Evolutionary conservation across 208 protist species (phyloP), one percentile per base, ranked within the genome.

Genomic region (Kentomonas sorsogonicus): DNA sequence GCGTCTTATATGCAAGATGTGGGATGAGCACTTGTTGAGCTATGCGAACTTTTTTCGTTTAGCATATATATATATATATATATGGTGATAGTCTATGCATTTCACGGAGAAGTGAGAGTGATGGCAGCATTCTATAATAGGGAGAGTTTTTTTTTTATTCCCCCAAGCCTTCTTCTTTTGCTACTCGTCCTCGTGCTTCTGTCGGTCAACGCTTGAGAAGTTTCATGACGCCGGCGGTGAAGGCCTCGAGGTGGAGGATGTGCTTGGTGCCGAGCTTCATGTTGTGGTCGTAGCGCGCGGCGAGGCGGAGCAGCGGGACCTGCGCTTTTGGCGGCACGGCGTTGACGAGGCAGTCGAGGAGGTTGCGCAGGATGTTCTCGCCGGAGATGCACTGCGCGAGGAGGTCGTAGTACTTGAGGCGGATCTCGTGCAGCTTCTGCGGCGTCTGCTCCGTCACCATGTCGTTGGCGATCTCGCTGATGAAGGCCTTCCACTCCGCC

Each of bases 181-280:
- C n/a, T n/a, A n/a, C 38, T 41, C 38, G 13, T 47, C 43, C 5
- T 23, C 43, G 7, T 9, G 26, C 18, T 7, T n/a, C n/a, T n/a
- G n/a, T n/a, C n/a, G n/a, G 10, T 22, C 61, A 40, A 18, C 62
- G 54, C 54, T 95, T 95, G 13, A 93, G 53, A n/a, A 88, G 60
- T 60, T 82, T 70, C 89, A 95, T 95, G 5, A 91, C 83, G 20
- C 70, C 73, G 0, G 89, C 85, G 7, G 96, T 69, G 69, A 99
- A 99, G 0, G 98, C 98, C 72, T 99, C 98, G 9, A 99, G 64
- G 70, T 99, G 98, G 36, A 99, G 91, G 47, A 99, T 99, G 27
- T 94, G 80, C 73, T 99, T 99, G 4, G 85, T 89, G 20, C 98
- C 98, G 0, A 92, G 67, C 66, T 97, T 96, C 72, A 98, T 93